phyloP scores from a whole-genome alignment of 805 yeast genomes.

The Wickerhamiella brachini region DNA sequence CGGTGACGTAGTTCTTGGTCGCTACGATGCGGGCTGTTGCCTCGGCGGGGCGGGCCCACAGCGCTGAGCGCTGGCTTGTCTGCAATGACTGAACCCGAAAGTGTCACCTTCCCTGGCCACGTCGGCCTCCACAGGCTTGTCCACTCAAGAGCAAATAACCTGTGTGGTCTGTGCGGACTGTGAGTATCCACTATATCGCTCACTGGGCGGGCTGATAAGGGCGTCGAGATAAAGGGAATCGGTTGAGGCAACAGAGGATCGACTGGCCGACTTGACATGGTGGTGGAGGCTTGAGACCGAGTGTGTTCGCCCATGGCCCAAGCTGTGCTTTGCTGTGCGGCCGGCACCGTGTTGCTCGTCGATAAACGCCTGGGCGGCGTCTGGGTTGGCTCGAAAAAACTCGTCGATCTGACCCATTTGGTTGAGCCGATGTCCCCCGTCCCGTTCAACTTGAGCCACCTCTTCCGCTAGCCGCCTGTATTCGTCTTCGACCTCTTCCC shows the following conservation, averaged over 20 bases:
- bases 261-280: neutral
- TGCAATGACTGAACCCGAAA: too few relatives aligned
- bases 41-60: too few relatives aligned
- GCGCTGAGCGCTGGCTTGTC: neutral
- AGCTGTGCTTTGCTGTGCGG: neutral
- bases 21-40: too few relatives aligned
- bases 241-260: neutral
- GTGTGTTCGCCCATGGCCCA: neutral
- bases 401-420: neutral
- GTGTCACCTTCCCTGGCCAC: too few relatives aligned
- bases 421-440: neutral
- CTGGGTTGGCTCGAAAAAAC: neutral
- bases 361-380: neutral
- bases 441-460: neutral
- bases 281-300: neutral
- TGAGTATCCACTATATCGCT: neutral
- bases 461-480: neutral
- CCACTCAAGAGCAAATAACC: neutral
- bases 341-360: neutral
- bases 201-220: neutral
- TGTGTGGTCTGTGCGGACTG: neutral
- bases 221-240: neutral
- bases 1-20: too few relatives aligned
- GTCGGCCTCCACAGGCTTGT: neutral
- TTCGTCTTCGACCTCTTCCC: neutral